A percentile compares a stretch with the other conserved stretches of the same genome.
Evolutionary conservation across 768 basidiomycete genomes (phyloP).

Genomic region (Melanogaster broomeanus): DNA sequence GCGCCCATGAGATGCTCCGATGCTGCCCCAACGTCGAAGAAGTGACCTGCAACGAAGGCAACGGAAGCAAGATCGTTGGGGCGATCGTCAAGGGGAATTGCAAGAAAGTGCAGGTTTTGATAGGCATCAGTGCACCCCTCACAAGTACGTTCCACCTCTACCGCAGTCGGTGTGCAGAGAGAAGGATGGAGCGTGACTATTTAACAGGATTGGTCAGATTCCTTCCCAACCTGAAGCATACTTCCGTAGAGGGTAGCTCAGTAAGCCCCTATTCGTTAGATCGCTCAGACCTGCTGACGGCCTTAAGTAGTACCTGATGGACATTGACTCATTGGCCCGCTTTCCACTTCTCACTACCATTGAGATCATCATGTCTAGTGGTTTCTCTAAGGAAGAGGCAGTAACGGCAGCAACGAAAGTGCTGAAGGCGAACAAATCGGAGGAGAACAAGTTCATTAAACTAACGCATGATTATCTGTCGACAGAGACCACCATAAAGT

Average conservation of each 20-base stretch:
- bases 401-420: neutral
- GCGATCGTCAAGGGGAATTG: conserved; percentile 6
- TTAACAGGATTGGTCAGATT: conserved; percentile 5
- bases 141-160: conserved; percentile 4
- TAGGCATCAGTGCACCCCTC: conserved; percentile 4
- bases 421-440: conserved; percentile 6
- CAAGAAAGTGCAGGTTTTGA: neutral
- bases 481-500: conserved; percentile 1
- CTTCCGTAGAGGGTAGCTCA: neutral
- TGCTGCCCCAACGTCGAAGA: conserved; percentile 11
- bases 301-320: too few relatives aligned
- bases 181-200: neutral
- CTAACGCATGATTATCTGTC: neutral
- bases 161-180: neutral
- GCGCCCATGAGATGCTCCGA: conserved; percentile 9
- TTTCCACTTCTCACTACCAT: conserved; percentile 5
- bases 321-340: neutral
- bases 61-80: conserved; percentile 1
- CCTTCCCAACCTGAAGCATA: conserved; percentile 8
- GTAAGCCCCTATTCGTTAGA: neutral
- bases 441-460: conserved; percentile 4
- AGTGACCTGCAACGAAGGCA: conserved; percentile 6
- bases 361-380: neutral
- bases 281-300: neutral
- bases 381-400: too few relatives aligned